Evolutionary conservation across 1,284 basidiomycete genomes (phyloP).

Genomic region (Thelephora terrestris): DNA sequence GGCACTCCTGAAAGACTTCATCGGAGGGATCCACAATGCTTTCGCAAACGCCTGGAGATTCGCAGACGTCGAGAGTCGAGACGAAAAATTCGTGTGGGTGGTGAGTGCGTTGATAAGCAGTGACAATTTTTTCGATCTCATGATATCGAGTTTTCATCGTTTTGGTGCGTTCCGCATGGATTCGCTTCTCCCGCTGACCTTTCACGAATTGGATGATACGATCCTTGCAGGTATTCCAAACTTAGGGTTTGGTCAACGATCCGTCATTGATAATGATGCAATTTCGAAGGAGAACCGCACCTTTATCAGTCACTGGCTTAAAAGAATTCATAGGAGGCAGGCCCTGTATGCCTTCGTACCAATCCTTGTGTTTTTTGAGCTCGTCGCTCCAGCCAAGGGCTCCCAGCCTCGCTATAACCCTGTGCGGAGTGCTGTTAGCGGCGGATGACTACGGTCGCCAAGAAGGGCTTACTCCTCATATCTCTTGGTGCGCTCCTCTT

Average conservation of each 20-base stretch:
- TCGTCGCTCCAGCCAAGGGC: neutral
- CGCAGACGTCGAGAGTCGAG: neutral
- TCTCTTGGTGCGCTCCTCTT: neutral
- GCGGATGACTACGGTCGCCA: neutral
- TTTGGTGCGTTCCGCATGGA: neutral
- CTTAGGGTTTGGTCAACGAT: neutral
- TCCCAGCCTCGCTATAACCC: neutral
- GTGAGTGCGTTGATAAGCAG: neutral
- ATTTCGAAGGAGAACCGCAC: neutral
- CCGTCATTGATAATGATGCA: neutral
- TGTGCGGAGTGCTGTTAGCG: neutral
- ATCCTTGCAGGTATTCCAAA: neutral
- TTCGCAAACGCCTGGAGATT: neutral
- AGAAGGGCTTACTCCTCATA: neutral
- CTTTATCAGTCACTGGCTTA: neutral
- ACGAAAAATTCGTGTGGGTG: neutral
- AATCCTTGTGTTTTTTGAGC: neutral
- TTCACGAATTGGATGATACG: neutral
- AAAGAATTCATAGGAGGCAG: neutral
- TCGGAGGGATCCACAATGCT: neutral
- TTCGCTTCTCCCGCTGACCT: neutral
- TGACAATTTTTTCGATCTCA: neutral
- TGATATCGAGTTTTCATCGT: neutral
- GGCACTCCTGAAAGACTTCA: neutral
- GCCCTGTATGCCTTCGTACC: neutral